These are phyloP conservation scores for Coemansia sp. DNA, from an alignment of 192 early-diverging fungal species.

Conservation along the genomic window DNA sequence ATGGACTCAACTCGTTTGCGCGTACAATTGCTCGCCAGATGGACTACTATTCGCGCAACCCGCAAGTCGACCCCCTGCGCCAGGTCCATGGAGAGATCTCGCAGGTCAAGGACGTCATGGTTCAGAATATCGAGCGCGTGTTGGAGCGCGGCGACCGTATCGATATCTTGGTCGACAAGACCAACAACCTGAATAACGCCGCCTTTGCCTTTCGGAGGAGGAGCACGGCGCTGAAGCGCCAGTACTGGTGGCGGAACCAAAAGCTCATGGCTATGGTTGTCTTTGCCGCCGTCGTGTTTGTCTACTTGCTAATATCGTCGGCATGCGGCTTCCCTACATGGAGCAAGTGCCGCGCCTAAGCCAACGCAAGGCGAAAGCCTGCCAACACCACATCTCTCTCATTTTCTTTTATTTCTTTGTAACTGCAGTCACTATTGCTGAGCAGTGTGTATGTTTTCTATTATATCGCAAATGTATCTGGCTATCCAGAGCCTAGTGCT, in stretches of 20 bases:
- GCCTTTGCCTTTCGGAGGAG: conserved; percentile 92
- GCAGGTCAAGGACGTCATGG: conserved; percentile 95
- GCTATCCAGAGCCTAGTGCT: not conserved
- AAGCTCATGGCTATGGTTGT: conserved; percentile 75
- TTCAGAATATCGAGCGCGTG: conserved; percentile 91
- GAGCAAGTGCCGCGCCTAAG: conserved; percentile 52
- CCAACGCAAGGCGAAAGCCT: no score
- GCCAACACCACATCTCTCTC: not conserved
- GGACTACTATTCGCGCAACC: conserved; percentile 79
- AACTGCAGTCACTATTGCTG: no score
- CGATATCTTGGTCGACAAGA: conserved; percentile 90
- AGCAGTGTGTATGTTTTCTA: not conserved
- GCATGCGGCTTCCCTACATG: conserved; percentile 83
- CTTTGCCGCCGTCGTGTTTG: conserved; percentile 63
- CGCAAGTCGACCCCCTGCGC: conserved; percentile 72
- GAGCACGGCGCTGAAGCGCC: conserved; percentile 78
- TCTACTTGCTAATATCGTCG: conserved; percentile 74
- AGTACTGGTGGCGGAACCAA: conserved; percentile 97
- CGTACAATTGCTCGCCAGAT: conserved; percentile 80
- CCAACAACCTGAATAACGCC: conserved; percentile 82
- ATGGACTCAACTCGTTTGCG: conserved; percentile 84
- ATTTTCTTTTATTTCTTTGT: not conserved
- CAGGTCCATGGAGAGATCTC: conserved; percentile 91
- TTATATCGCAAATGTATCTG: not conserved
- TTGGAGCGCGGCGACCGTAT: conserved; percentile 88